Conservation (phyloP, 148 eudicot genomes). For the Amaranthus cruentus region DNA sequence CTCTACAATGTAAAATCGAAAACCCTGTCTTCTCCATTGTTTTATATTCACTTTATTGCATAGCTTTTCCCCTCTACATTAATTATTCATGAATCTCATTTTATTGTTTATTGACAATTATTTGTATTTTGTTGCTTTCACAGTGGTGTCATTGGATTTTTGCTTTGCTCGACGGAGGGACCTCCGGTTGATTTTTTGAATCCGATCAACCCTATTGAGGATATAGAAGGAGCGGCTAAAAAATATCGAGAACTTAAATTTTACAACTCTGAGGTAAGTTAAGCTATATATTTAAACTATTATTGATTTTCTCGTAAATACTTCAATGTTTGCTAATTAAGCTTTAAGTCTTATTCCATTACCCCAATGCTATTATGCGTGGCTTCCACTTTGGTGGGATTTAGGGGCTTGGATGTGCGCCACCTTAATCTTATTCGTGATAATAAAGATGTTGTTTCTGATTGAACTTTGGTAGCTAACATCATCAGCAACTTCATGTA, state of each 20-base stretch:
- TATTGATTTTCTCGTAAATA: background rate
- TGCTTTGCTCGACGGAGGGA: conserved; percentile 83
- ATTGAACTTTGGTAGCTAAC: no score
- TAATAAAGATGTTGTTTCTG: no score
- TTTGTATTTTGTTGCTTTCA: conserved; percentile 15
- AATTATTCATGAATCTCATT: background rate
- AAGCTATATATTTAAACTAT: no score
- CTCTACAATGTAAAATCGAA: background rate
- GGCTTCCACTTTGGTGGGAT: no score
- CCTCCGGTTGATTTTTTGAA: conserved; percentile 75
- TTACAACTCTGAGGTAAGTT: conserved; percentile 81
- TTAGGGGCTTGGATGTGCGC: no score
- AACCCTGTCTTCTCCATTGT: background rate
- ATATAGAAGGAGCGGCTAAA: conserved; percentile 69
- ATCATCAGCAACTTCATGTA: no score
- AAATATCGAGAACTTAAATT: conserved; percentile 62
- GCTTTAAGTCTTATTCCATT: no score
- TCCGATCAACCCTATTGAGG: conserved; percentile 93
- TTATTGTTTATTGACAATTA: background rate
- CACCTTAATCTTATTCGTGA: no score
- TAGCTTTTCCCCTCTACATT: no score
- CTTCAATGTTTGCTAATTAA: no score
- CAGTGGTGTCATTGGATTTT: conserved; percentile 94
- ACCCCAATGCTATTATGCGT: no score
- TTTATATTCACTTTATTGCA: background rate